Percentiles rank a stretch among this genome's conserved stretches.
phyloP scores from a whole-genome alignment of 805 yeast genomes.

The Teunomyces gatunensis region DNA sequence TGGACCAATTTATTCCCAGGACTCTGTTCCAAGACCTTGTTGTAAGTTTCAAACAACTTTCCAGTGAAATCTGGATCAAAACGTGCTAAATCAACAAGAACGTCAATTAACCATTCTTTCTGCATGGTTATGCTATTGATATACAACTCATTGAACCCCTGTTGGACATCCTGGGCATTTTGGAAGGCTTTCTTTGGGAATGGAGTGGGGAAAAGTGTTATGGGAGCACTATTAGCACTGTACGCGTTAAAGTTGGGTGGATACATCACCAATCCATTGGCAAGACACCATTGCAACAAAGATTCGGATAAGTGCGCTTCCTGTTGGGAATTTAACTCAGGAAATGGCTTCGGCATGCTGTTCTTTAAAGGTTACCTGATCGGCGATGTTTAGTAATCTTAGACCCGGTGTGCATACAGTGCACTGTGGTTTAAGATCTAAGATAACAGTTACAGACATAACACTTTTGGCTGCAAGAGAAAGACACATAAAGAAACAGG shows the following conservation, averaged over 20 bases:
- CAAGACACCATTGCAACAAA: slow-evolving; percentile 70
- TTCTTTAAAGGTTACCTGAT: not conserved
- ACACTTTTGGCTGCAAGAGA: not conserved
- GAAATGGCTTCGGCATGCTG: slow-evolving; percentile 27
- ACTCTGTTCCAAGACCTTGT: slow-evolving; percentile 46
- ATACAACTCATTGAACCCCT: slow-evolving; percentile 69
- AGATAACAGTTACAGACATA: not conserved
- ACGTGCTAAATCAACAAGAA: slow-evolving; percentile 51
- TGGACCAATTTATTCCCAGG: slow-evolving; percentile 45
- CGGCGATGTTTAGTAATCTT: not conserved
- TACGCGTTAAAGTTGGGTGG: slow-evolving; percentile 52
- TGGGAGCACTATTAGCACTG: slow-evolving; percentile 70
- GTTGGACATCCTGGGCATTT: slow-evolving; percentile 65
- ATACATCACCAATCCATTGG: slow-evolving; percentile 81
- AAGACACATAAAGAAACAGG: not conserved
- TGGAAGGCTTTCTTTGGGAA: slow-evolving; percentile 68
- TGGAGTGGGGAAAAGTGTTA: slow-evolving; percentile 89
- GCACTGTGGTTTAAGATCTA: not conserved
- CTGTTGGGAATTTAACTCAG: slow-evolving; percentile 26
- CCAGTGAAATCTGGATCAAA: slow-evolving; percentile 82
- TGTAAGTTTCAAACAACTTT: slow-evolving; percentile 61
- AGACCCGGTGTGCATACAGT: not conserved
- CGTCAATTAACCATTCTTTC: slow-evolving; percentile 59
- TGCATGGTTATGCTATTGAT: slow-evolving; percentile 57
- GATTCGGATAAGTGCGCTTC: slow-evolving; percentile 39